Conservation (phyloP, 129 eudicot species). For the Smallanthus sonchifolius region DNA sequence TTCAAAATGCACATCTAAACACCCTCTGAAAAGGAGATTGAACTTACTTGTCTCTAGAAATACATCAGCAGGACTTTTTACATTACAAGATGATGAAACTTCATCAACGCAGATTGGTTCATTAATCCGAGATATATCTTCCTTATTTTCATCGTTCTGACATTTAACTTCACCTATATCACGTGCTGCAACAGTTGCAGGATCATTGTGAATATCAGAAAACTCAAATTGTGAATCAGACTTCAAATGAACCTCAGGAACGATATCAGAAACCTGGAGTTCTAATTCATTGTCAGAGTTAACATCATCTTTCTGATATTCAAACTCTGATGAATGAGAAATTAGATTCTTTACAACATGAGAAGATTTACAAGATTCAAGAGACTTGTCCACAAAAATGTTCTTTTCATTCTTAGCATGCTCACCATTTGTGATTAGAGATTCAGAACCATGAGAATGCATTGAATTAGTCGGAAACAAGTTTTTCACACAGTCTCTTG, state of each 20-base stretch:
- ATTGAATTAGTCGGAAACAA: slow-evolving; percentile 28
- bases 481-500: slow-evolving; percentile 23
- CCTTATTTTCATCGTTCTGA: slow-evolving; percentile 30
- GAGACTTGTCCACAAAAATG: slow-evolving; percentile 29
- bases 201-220: slow-evolving; percentile 12
- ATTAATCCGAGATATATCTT: slow-evolving; percentile 18
- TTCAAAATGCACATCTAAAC: neutral
- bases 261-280: slow-evolving; percentile 26
- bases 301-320: slow-evolving; percentile 42
- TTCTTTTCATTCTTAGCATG: slow-evolving; percentile 27
- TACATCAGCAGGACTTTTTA: slow-evolving; percentile 26
- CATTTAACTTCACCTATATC: slow-evolving; percentile 45
- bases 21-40: neutral
- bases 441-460: slow-evolving; percentile 36
- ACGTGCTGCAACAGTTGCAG: slow-evolving; percentile 24
- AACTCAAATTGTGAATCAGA: slow-evolving; percentile 14
- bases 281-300: slow-evolving; percentile 48
- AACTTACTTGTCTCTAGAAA: slow-evolving; percentile 48
- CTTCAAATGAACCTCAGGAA: slow-evolving; percentile 24
- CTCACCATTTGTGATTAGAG: slow-evolving; percentile 14
- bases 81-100: slow-evolving; percentile 28
- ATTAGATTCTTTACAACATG: slow-evolving; percentile 6
- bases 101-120: slow-evolving; percentile 33
- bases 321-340: slow-evolving; percentile 36
- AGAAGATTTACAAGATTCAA: slow-evolving; percentile 9